These are phyloP conservation scores for Zizania latifolia DNA, from an alignment of 176 grass and related monocot genomes.

Conservation along the genomic window DNA sequence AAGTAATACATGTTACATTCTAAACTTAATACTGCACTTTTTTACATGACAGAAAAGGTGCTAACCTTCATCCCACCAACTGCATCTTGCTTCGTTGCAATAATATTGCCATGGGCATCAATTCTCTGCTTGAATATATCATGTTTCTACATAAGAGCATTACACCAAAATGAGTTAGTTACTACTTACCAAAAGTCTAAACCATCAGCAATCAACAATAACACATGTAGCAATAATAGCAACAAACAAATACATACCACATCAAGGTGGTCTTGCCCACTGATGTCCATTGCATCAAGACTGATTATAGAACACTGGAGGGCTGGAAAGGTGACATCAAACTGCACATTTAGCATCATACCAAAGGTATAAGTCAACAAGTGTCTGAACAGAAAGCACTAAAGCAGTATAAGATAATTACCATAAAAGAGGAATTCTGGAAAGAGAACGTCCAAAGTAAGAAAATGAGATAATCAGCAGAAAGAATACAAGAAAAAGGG, in stretches of 20 bases:
- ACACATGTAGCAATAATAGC: conserved; percentile 6
- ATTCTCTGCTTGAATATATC: conserved; percentile 90
- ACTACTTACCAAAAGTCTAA: not conserved
- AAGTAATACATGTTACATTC: not conserved
- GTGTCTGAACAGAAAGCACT: conserved; percentile 8
- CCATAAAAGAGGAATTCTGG: not conserved
- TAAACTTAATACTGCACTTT: not conserved
- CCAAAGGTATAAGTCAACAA: conserved; percentile 26
- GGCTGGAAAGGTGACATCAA: conserved; percentile 92
- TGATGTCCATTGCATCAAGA: conserved; percentile 94
- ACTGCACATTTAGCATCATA: conserved; percentile 56
- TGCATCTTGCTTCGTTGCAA: conserved; percentile 74
- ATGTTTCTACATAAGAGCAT: conserved; percentile 64
- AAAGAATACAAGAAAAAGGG: not conserved
- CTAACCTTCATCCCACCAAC: conserved; percentile 87
- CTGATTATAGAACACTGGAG: conserved; percentile 94
- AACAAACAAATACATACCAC: conserved; percentile 51
- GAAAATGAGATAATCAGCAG: not conserved
- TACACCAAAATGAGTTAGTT: conserved; percentile 16
- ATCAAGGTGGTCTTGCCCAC: conserved; percentile 94
- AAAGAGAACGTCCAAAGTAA: not conserved
- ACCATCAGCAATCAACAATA: not conserved
- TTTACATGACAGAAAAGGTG: conserved; percentile 19
- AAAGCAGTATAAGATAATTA: not conserved
- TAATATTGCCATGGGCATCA: conserved; percentile 78